A percentile compares a stretch with the other conserved stretches of the same genome.
Evolutionary conservation across 106 monocot genomes (phyloP).

Genomic region (Alisma plantagoaquatica): DNA sequence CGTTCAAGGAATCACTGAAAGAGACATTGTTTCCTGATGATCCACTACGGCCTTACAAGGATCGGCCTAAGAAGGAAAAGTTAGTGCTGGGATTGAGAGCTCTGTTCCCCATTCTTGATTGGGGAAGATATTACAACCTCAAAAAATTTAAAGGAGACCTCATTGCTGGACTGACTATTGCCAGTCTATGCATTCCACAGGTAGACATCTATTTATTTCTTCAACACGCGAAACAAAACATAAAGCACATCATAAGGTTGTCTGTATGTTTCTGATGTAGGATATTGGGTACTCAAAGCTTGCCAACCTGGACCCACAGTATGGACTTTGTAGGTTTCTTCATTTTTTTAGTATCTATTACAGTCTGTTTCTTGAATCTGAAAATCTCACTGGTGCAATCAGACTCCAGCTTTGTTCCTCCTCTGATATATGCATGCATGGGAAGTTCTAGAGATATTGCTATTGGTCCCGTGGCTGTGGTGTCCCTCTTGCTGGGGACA

Average conservation of each 20-base stretch:
- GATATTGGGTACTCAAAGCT: constrained; percentile 73
- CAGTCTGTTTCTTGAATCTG: background rate
- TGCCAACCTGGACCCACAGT: constrained; percentile 36
- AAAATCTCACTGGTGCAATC: background rate
- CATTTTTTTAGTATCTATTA: background rate
- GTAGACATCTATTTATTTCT: constrained; percentile 12
- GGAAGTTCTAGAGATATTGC: constrained; percentile 93
- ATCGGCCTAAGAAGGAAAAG: constrained; percentile 48
- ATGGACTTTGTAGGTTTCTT: constrained; percentile 56
- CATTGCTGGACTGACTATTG: constrained; percentile 88
- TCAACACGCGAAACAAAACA: background rate
- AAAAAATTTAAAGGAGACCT: constrained; percentile 66
- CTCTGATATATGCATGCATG: constrained; percentile 77
- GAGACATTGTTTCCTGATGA: constrained; percentile 89
- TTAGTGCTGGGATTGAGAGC: constrained; percentile 42
- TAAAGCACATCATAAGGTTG: background rate
- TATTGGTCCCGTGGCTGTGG: constrained; percentile 89
- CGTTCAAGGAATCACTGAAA: constrained; percentile 42
- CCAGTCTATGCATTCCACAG: constrained; percentile 95
- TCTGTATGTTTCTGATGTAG: constrained; percentile 10
- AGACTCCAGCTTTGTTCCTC: constrained; percentile 91
- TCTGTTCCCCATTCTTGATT: constrained; percentile 65
- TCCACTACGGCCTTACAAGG: constrained; percentile 68
- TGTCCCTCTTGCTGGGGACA: constrained; percentile 70
- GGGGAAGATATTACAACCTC: constrained; percentile 63